Evolutionary conservation across 805 yeast genomes (phyloP).

Genomic region (Candida succiphila): DNA sequence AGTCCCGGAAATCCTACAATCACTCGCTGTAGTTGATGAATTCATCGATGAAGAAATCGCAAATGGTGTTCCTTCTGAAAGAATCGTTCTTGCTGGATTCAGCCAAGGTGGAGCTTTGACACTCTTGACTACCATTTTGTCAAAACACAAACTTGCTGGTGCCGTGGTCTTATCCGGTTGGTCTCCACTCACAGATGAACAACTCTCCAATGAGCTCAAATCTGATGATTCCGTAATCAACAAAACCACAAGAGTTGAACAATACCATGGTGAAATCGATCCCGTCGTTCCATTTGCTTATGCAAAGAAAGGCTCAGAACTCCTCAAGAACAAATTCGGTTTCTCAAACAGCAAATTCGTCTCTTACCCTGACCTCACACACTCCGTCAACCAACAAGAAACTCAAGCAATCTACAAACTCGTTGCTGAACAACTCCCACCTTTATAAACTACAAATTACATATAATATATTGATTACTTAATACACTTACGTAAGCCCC

Average conservation of each 20-base stretch:
- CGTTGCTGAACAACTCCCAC: no score
- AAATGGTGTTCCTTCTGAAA: slow-evolving; percentile 38
- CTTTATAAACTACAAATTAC: no score
- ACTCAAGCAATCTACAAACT: slow-evolving; percentile 14
- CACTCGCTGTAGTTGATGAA: slow-evolving; percentile 29
- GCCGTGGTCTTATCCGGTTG: slow-evolving; percentile 66
- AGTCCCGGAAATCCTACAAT: slow-evolving; percentile 38
- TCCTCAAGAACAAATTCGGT: slow-evolving; percentile 29
- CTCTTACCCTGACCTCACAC: slow-evolving; percentile 48
- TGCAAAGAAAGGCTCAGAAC: slow-evolving; percentile 29
- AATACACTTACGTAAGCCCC: no score
- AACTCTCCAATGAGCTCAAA: slow-evolving; percentile 7
- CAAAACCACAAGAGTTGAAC: slow-evolving; percentile 57
- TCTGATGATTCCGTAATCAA: slow-evolving; percentile 27
- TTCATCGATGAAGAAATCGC: slow-evolving; percentile 40
- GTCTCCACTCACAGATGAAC: slow-evolving; percentile 25
- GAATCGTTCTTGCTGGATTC: slow-evolving; percentile 78
- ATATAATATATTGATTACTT: no score
- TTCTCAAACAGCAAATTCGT: slow-evolving; percentile 32
- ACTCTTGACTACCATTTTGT: slow-evolving; percentile 38
- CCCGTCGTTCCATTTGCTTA: slow-evolving; percentile 37
- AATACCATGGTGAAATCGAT: slow-evolving; percentile 75
- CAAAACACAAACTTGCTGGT: slow-evolving; percentile 60
- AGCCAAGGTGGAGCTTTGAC: slow-evolving; percentile 81
- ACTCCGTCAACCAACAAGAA: slow-evolving; percentile 56